Base-by-base conservation (phyloP, 139 green algal genomes). In the Volvox reticuliferus region DNA sequence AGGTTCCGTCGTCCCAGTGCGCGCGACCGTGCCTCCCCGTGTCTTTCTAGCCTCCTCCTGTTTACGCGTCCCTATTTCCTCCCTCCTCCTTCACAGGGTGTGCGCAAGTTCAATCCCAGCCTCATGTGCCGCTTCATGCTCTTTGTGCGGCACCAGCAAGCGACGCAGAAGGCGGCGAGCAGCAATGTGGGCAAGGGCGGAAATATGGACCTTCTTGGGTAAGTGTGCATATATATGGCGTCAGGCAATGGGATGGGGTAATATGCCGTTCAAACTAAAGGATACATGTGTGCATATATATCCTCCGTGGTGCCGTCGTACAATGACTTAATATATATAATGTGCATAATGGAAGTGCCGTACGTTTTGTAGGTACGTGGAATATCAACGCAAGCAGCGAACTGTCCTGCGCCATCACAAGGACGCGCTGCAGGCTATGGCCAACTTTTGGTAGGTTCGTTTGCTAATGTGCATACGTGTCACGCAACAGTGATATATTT, bases 191-290 rank as follows among this genome's bases (percentile, higher is more conserved):
- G 68, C 36, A 69, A 68, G 44, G 71, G 85, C 19, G 71, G 69
- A 36, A 89, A 16, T 50, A 89, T 89, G 85, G 85, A 89, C 71
- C 85, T 89, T n/a, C 71, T 89, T 26, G 85, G 85, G 85, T 89
- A 71, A 9, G 85, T 19, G 71, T 14, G 67, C n/a, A n/a, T n/a
- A n/a, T n/a, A n/a, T n/a, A n/a, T n/a, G n/a, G n/a, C n/a, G n/a
- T n/a, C n/a, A n/a, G n/a, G n/a, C n/a, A n/a, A n/a, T 28, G 22
- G 67, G 67, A 28, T 26, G 67, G 44, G 44, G 44, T n/a, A n/a
- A n/a, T n/a, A n/a, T n/a, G n/a, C n/a, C n/a, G n/a, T n/a, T n/a
- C n/a, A n/a, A n/a, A n/a, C n/a, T 55, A 55, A 55, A 55, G 44
- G 5, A 55, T 55, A 55, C 44, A 55, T 55, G 44, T 55, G 44